Conservation (phyloP, 2,329 filamentous ascomycete species). For the Fusarium sp. region DNA sequence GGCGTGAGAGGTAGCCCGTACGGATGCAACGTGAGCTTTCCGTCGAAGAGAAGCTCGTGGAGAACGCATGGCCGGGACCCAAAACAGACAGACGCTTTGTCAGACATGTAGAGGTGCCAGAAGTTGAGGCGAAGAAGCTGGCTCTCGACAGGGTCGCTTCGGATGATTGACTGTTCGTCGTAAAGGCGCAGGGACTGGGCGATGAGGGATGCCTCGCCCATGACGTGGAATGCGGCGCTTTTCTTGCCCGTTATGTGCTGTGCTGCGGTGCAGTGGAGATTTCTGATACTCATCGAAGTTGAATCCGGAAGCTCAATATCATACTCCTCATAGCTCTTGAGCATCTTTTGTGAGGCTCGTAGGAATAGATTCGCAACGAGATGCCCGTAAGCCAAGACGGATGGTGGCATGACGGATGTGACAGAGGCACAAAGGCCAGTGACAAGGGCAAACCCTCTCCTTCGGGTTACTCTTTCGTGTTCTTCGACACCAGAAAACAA, state of each 20-base stretch:
- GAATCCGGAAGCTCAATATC: constrained; percentile 1
- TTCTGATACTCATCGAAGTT: background rate
- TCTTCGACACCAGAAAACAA: background rate
- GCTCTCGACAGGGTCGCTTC: background rate
- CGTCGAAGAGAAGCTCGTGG: background rate
- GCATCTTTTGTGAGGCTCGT: background rate
- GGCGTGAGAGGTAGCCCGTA: no score
- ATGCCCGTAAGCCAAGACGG: background rate
- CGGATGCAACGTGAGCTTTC: background rate
- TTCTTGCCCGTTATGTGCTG: constrained; percentile 2
- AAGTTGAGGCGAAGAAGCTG: constrained; percentile 8
- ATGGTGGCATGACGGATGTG: background rate
- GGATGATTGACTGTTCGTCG: background rate
- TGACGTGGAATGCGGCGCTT: background rate
- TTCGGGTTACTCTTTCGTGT: background rate
- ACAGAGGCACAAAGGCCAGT: background rate
- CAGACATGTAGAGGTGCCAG: constrained; percentile 11
- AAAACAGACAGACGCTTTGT: background rate
- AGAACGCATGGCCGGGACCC: background rate
- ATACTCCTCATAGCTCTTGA: background rate
- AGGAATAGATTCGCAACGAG: background rate
- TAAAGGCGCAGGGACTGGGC: constrained; percentile 1
- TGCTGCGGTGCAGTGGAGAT: background rate
- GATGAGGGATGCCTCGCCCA: background rate
- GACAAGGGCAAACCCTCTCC: background rate